Evolutionary conservation across 257 asterid genomes (phyloP), one percentile per base, ranked within the genome.

Genomic region (Buddleja alternifolia): DNA sequence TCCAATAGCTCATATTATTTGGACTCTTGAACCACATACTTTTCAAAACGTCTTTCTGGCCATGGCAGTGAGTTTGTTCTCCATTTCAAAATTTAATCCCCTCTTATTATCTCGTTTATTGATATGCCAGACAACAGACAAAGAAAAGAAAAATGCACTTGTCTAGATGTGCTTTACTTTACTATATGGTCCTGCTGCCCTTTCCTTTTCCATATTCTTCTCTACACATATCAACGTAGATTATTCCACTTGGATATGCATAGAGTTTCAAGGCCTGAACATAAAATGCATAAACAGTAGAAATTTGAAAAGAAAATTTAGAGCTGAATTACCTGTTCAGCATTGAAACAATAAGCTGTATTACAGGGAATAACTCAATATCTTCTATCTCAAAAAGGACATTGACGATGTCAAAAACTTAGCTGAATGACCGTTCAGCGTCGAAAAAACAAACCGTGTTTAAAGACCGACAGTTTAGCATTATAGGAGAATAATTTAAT

Each of bases 11-110:
- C 75, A 74, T 70, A 66, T 83, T 50, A 58, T 94, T 84, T 85
- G 96, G 96, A 86, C 75, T 60, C 89, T 94, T 34, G 82, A 87
- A 65, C 91, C 95, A 19, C 82, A 41, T 79, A 78, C 81, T 65
- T 83, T 89, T 73, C 86, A 66, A 57, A 71, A 72, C n/a, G 82
- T 94, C 68, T 84, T 94, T 74, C 83, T 86, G 52, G 70, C 88
- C 4, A 80, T 91, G 90, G 97, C 95, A n/a, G 98, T 94, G 71
- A 82, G 97, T 88, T 67, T 50, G 54, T 39, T 42, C 62, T 44
- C 50, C 63, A 45, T 45, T 73, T 70, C 15, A 34, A 44, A 16
- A 10, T 14, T 58, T 23, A 32, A 39, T 63, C 32, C 29, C 57
- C 47, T 45, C 73, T 48, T 66, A 24, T 56, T 56, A 15, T 66